Evolutionary conservation across 352 stramenopile genomes (phyloP), one percentile per base, ranked within the genome.

Genomic region (Aphanomyces astaci): DNA sequence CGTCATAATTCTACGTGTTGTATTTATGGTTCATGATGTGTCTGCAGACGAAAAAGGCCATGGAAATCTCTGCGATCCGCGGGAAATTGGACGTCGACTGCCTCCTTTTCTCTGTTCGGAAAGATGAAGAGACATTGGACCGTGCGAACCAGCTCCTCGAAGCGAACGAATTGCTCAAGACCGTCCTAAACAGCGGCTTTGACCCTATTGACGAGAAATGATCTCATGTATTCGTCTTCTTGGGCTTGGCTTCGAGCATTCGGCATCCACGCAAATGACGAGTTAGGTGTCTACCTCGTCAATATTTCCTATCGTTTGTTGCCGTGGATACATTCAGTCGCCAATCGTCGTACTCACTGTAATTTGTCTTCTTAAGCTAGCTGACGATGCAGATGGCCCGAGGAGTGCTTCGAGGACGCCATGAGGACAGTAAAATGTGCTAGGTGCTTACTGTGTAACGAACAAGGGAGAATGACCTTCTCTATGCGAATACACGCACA

Each of bases 41-140:
- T 65, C 4, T 25, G n/a, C 36, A 95, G 87, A 95, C 87, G 0
- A 92, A 92, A 64, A 95, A 94, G 52, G 85, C 86, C 15, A 82
- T 94, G 79, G 84, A 92, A 31, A 60, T 95, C 46, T 76, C 87
- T 39, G 68, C 77, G n/a, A 75, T 92, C 72, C 91, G 92, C 71
- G 87, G 85, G 53, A 93, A 94, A 51, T 71, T 95, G 27, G 87
- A 95, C 67, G 88, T 84, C 28, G 87, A 95, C 72, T 95, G 87
- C 73, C 92, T 95, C 70, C 91, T 91, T 55, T 94, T 95, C 55
- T 73, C 90, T n/a, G 88, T 95, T 68, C 87, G 84, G 54, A 95
- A 95, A 60, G 80, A 95, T 67, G 76, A 82, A 1, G 84, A 94
- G 72, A 80, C 76, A 10, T 90, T 92, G 71, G 82, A 90, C 53